A percentile compares a stretch with the other conserved stretches of the same genome.
Conservation (phyloP, 306 rosid genomes). For the Quercus cerris region DNA sequence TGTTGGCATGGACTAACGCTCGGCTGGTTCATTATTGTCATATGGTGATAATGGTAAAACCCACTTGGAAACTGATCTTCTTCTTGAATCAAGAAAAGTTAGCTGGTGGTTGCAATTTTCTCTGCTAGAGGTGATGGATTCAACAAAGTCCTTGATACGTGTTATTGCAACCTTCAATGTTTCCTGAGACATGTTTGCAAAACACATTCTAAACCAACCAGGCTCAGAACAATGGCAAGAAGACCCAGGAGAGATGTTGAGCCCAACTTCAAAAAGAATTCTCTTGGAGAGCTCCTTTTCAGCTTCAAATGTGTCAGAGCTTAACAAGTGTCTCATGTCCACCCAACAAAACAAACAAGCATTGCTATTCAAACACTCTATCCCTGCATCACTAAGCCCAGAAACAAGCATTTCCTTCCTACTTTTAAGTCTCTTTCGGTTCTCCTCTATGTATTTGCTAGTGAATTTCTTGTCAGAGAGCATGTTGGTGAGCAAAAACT, state of each 20-base stretch:
- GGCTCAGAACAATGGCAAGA: slow-evolving; percentile 88
- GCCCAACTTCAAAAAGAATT: slow-evolving; percentile 43
- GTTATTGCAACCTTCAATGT: slow-evolving; percentile 56
- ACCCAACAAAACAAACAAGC: slow-evolving; percentile 88
- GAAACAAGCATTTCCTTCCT: slow-evolving; percentile 45
- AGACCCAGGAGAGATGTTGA: slow-evolving; percentile 80
- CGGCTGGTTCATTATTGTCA: slow-evolving; percentile 20
- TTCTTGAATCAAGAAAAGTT: neutral
- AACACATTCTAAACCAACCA: slow-evolving; percentile 91
- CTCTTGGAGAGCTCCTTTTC: slow-evolving; percentile 75
- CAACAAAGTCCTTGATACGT: slow-evolving; percentile 49
- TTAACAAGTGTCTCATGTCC: slow-evolving; percentile 64
- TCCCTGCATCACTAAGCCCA: slow-evolving; percentile 52
- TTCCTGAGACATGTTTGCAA: slow-evolving; percentile 72
- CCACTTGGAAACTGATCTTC: slow-evolving; percentile 25
- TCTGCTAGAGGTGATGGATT: neutral
- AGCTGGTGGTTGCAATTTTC: neutral
- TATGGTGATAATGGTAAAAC: slow-evolving; percentile 22
- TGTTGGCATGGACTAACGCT: slow-evolving; percentile 8
- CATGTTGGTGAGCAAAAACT: slow-evolving; percentile 48
- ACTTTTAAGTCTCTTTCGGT: slow-evolving; percentile 36
- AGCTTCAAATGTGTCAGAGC: slow-evolving; percentile 48
- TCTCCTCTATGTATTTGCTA: slow-evolving; percentile 39
- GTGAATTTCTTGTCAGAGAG: slow-evolving; percentile 48
- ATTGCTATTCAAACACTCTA: slow-evolving; percentile 61